Evolutionary conservation across 2,329 filamentous ascomycete species (phyloP).

Genomic region (Fusarium musae): DNA sequence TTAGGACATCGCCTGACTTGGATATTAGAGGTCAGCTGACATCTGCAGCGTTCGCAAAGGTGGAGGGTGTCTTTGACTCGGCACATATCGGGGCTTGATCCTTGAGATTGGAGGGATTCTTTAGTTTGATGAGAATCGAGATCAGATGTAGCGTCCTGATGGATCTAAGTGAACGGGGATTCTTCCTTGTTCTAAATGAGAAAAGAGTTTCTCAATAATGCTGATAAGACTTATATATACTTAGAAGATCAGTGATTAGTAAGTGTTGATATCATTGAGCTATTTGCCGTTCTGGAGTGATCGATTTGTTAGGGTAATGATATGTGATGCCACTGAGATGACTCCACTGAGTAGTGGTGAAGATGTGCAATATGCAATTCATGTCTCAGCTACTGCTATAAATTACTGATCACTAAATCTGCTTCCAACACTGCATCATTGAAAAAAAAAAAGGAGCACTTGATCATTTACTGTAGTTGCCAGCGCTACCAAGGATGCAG

Average conservation of each 20-base stretch:
- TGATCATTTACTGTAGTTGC: too few species aligned
- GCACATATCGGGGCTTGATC: not conserved
- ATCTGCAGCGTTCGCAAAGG: not conserved
- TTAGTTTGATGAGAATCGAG: fast-evolving
- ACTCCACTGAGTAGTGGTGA: not conserved
- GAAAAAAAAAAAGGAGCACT: too few species aligned
- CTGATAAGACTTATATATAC: not conserved
- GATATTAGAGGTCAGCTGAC: not conserved
- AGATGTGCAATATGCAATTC: fast-evolving
- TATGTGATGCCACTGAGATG: too few species aligned
- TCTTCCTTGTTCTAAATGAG: fast-evolving
- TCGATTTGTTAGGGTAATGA: too few species aligned
- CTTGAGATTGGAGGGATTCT: not conserved
- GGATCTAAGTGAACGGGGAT: too few species aligned
- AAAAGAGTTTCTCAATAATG: fast-evolving
- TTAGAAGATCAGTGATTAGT: fast-evolving
- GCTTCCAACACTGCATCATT: too few species aligned
- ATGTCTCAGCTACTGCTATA: fast-evolving
- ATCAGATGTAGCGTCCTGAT: fast-evolving
- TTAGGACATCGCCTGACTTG: not conserved
- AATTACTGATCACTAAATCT: too few species aligned
- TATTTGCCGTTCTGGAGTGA: fast-evolving
- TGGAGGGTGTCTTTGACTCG: not conserved
- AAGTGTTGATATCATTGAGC: fast-evolving
- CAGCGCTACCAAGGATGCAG: too few species aligned